phyloP scores from a whole-genome alignment of 495 filamentous ascomycete species.

The Copromyces sp. region DNA sequence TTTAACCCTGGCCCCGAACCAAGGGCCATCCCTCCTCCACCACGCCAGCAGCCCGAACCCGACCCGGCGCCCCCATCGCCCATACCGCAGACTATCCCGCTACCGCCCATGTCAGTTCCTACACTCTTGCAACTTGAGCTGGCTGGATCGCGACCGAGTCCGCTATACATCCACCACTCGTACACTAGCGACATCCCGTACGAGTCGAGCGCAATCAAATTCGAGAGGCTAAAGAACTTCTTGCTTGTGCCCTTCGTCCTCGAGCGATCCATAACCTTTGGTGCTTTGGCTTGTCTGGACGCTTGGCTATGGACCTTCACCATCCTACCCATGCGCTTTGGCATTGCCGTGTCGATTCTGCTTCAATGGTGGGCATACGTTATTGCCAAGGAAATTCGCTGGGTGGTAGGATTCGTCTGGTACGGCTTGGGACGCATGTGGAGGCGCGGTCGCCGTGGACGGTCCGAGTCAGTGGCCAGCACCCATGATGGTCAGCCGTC shows the following conservation, averaged over 20 bases:
- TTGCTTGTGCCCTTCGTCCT: slow-evolving; percentile 68
- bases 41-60: slow-evolving; percentile 10
- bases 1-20: slow-evolving; percentile 3
- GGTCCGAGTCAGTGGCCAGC: slow-evolving; percentile 21
- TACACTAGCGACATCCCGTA: slow-evolving; percentile 68
- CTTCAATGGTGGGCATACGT: slow-evolving; percentile 60
- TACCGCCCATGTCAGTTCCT: slow-evolving; percentile 78
- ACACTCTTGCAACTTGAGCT: slow-evolving; percentile 85
- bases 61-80: slow-evolving; percentile 48
- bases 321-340: slow-evolving; percentile 81
- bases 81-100: slow-evolving; percentile 57
- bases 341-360: slow-evolving; percentile 70
- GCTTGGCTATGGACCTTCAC: slow-evolving; percentile 98
- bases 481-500: slow-evolving; percentile 21
- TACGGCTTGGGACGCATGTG: slow-evolving; percentile 68
- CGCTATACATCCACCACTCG: slow-evolving; percentile 77
- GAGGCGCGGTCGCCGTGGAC: slow-evolving; percentile 45
- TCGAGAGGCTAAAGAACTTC: slow-evolving; percentile 88
- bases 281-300: slow-evolving; percentile 81
- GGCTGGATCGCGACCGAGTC: slow-evolving; percentile 69
- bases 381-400: slow-evolving; percentile 53
- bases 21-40: slow-evolving; percentile 2
- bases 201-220: slow-evolving; percentile 91
- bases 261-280: slow-evolving; percentile 82
- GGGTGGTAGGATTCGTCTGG: slow-evolving; percentile 61